Evolutionary conservation across 495 filamentous ascomycete genomes (phyloP).

Genomic region (Penicillium goetzii): DNA sequence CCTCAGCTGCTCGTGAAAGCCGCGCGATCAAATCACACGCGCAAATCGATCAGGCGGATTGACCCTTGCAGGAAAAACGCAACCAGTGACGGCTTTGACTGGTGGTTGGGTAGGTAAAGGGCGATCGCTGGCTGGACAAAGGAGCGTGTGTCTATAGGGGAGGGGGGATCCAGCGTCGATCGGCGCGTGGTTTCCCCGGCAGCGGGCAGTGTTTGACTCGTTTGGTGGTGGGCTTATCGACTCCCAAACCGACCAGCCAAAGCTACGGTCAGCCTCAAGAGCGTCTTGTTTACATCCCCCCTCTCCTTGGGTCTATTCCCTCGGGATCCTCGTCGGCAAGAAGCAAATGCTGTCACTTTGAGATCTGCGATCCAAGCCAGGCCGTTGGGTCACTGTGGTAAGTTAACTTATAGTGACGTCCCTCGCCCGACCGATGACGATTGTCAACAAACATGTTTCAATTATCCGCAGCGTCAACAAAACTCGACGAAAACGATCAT

Average conservation of each 20-base stretch:
- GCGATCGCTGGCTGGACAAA: constrained; percentile 13
- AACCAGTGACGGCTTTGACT: not conserved
- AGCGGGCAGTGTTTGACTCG: constrained; percentile 17
- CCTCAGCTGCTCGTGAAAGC: constrained; percentile 7
- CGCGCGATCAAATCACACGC: constrained; percentile 16
- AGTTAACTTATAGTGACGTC: constrained; percentile 4
- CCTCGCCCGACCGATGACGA: constrained; percentile 11
- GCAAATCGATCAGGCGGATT: constrained; percentile 10
- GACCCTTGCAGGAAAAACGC: constrained; percentile 14
- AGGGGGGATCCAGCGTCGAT: constrained; percentile 11
- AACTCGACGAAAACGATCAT: constrained; percentile 20
- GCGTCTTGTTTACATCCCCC: constrained; percentile 28
- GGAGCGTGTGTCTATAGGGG: not conserved
- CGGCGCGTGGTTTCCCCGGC: constrained; percentile 37
- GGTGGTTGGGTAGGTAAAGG: not conserved
- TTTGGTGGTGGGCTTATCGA: constrained; percentile 24
- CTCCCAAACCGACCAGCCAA: not conserved
- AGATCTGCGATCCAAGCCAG: constrained; percentile 13
- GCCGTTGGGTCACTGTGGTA: constrained; percentile 20
- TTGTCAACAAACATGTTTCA: constrained; percentile 24
- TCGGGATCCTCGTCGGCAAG: not conserved
- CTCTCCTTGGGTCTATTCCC: constrained; percentile 11
- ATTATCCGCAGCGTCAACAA: constrained; percentile 17
- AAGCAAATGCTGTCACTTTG: constrained; percentile 24
- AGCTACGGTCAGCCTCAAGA: constrained; percentile 10